Conservation (phyloP, 176 grass and related monocot species). For the Tuctoria greenei region DNA sequence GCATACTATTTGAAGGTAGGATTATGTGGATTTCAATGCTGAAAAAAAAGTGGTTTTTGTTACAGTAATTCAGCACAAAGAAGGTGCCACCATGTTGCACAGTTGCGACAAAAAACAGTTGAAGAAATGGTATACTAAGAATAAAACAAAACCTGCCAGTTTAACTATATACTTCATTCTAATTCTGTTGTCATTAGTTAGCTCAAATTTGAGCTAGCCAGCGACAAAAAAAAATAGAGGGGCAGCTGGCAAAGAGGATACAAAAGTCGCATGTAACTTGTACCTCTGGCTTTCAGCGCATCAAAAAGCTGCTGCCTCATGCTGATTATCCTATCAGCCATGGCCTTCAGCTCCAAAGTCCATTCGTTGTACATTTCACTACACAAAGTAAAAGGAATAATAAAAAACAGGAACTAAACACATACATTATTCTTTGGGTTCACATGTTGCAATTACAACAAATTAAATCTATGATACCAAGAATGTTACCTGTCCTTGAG, state of each 20-base stretch:
- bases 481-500: conserved; percentile 69
- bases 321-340: conserved; percentile 95
- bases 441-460: neutral
- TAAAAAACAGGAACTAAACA: conserved; percentile 29
- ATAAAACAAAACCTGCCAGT: neutral
- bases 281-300: conserved; percentile 81
- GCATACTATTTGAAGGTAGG: neutral
- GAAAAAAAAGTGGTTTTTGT: neutral
- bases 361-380: conserved; percentile 89
- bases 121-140: neutral
- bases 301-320: conserved; percentile 90
- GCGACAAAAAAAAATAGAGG: too few species aligned
- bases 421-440: conserved; percentile 15
- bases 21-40: neutral
- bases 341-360: conserved; percentile 92
- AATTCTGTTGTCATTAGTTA: too few species aligned
- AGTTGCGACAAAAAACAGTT: conserved; percentile 4
- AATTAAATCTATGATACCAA: conserved; percentile 5
- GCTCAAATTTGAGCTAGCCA: too few species aligned
- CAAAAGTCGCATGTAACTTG: conserved; percentile 27
- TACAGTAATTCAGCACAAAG: neutral
- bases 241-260: conserved; percentile 5
- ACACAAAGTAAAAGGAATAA: conserved; percentile 22
- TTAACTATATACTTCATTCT: conserved; percentile 26
- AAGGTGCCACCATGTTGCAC: neutral